phyloP scores from a whole-genome alignment of 1,139 yeast genomes.

The Zygoascus sp. region DNA sequence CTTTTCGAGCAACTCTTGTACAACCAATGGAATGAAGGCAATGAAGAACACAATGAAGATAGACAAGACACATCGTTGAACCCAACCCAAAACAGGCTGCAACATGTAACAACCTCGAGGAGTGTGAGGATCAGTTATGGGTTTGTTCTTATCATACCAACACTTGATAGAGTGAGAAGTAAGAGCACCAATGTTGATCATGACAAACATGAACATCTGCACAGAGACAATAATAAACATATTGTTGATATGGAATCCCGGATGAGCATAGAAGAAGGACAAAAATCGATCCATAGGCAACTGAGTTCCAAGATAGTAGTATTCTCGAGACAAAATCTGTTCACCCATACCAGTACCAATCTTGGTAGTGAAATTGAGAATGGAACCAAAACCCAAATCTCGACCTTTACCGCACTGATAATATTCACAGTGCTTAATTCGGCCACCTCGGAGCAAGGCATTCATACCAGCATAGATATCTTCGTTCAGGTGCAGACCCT shows the following conservation, averaged over 20 bases:
- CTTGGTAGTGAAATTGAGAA: conserved; percentile 96
- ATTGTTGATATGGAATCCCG: conserved; percentile 98
- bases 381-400: conserved; percentile 98
- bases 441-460: conserved; percentile 96
- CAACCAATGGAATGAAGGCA: conserved; percentile 91
- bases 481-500: conserved; percentile 96
- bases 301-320: conserved; percentile 95
- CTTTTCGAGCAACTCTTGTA: conserved; percentile 95
- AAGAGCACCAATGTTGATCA: conserved; percentile 86
- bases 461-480: conserved; percentile 99
- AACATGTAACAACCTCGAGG: conserved; percentile 96
- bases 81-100: conserved; percentile 90
- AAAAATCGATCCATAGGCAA: conserved; percentile 95
- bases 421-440: conserved; percentile 98
- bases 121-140: conserved; percentile 74
- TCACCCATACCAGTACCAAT: conserved; percentile 99
- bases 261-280: conserved; percentile 97
- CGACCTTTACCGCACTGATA: conserved; percentile 99
- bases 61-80: conserved; percentile 94
- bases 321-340: conserved; percentile 97
- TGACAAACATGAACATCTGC: conserved; percentile 85
- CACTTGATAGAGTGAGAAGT: conserved; percentile 89
- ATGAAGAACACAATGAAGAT: conserved; percentile 98
- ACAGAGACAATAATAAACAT: conserved; percentile 91
- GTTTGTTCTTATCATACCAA: conserved; percentile 75